phyloP scores from a whole-genome alignment of 1,284 basidiomycete species.

The Phlebopus sp. region DNA sequence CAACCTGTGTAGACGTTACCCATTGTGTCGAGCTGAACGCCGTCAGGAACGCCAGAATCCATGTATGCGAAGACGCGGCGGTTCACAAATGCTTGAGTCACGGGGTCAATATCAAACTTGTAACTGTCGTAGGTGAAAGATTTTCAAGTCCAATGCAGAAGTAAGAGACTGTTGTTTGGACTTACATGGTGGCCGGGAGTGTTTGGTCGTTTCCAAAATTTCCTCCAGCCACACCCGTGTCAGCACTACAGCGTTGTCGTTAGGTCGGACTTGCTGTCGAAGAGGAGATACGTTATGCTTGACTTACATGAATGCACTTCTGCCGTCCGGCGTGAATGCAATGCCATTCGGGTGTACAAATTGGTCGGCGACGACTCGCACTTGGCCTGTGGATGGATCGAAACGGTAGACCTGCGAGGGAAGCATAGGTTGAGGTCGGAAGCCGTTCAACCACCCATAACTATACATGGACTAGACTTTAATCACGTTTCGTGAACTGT shows the following conservation, averaged over 20 bases:
- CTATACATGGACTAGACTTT: slow-evolving; percentile 31
- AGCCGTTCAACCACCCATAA: slow-evolving; percentile 62
- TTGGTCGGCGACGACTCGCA: slow-evolving; percentile 70
- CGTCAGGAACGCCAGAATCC: slow-evolving; percentile 70
- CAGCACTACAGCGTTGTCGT: slow-evolving; percentile 38
- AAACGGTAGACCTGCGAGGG: slow-evolving; percentile 76
- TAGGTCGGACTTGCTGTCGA: not conserved
- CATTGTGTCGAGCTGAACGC: slow-evolving; percentile 45
- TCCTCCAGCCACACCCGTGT: slow-evolving; percentile 49
- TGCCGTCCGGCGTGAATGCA: slow-evolving; percentile 66
- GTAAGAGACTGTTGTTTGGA: not conserved
- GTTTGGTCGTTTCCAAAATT: slow-evolving; percentile 59
- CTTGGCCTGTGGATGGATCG: slow-evolving; percentile 57
- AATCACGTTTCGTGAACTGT: no score
- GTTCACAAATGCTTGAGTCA: slow-evolving; percentile 55
- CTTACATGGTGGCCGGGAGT: slow-evolving; percentile 66
- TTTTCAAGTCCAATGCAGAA: no score
- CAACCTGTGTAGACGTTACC: slow-evolving; percentile 22
- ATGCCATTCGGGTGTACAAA: slow-evolving; percentile 65
- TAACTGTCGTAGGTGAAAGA: slow-evolving; percentile 45
- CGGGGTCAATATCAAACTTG: slow-evolving; percentile 65
- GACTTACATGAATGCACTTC: slow-evolving; percentile 63
- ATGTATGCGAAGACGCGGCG: slow-evolving; percentile 70
- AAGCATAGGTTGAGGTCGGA: slow-evolving; percentile 61
- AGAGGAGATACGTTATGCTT: slow-evolving; percentile 11